phyloP scores from a whole-genome alignment of 2,329 filamentous ascomycete genomes.

The Pseudogymnoascus sp. region DNA sequence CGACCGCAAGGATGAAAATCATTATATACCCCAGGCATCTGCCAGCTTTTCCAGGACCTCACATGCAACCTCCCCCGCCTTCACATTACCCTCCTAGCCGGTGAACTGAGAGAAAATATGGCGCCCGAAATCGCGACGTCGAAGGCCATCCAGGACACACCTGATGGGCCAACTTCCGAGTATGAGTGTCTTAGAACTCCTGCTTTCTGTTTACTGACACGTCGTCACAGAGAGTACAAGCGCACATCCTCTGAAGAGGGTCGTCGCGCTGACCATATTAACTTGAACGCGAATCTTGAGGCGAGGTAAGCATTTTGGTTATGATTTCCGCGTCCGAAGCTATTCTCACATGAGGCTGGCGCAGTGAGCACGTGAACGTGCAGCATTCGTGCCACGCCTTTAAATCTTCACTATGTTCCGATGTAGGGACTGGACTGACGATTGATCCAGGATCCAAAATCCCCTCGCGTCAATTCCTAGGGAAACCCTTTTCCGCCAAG shows the following conservation, averaged over 20 bases:
- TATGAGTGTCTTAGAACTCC: neutral
- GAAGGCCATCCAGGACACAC: neutral
- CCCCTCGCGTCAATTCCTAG: slow-evolving; percentile 45
- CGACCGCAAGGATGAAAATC: neutral
- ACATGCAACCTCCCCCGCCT: neutral
- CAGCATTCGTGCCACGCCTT: no score
- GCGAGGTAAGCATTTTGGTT: slow-evolving; percentile 12
- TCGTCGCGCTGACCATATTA: slow-evolving; percentile 12
- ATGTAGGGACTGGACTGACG: neutral
- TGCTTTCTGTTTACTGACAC: neutral
- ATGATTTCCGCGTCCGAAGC: neutral
- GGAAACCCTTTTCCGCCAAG: slow-evolving; percentile 41
- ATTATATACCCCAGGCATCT: slow-evolving; percentile 1
- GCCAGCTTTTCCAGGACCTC: neutral
- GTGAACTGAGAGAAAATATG: neutral
- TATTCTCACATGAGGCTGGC: neutral
- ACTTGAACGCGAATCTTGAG: slow-evolving; percentile 17
- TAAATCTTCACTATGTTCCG: neutral
- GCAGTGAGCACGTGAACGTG: neutral
- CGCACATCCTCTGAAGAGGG: slow-evolving; percentile 12
- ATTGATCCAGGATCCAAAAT: slow-evolving; percentile 38
- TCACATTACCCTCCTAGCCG: neutral
- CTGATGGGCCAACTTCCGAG: slow-evolving; percentile 1
- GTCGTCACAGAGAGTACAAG: slow-evolving; percentile 12
- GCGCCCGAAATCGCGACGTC: neutral